A percentile compares a stretch with the other conserved stretches of the same genome.
Evolutionary conservation across 2,329 filamentous ascomycete species (phyloP).

Genomic region (Sporothrix brunneoviolacea): DNA sequence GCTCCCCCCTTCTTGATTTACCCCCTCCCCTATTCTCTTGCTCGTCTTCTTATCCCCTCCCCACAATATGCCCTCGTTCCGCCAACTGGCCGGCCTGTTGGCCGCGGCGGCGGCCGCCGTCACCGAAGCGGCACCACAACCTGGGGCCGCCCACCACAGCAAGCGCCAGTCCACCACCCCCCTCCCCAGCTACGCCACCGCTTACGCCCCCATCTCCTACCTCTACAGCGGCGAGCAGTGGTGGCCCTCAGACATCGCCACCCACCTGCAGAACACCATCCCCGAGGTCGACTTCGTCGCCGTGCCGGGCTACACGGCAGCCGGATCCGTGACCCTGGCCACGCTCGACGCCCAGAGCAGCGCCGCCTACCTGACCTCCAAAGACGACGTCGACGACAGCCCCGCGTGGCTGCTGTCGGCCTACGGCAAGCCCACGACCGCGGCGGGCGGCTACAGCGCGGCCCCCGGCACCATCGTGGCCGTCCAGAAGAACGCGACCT

Average conservation of each 20-base stretch:
- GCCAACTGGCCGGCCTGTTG: background rate
- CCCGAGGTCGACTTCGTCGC: slow-evolving; percentile 16
- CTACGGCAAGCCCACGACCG: slow-evolving; percentile 16
- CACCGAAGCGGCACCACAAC: background rate
- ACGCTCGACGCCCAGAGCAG: slow-evolving; percentile 14
- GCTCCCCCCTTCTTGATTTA: background rate
- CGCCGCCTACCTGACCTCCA: slow-evolving; percentile 18
- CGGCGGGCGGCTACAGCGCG: slow-evolving; percentile 15
- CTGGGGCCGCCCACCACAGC: background rate
- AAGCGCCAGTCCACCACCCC: slow-evolving; percentile 9
- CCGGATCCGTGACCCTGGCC: slow-evolving; percentile 16
- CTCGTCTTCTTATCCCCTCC: background rate
- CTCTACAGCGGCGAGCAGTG: slow-evolving; percentile 18
- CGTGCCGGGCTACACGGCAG: slow-evolving; percentile 2
- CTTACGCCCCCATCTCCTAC: slow-evolving; percentile 19
- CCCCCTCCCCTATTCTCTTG: background rate
- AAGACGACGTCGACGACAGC: slow-evolving; percentile 12
- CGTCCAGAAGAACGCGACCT: slow-evolving; percentile 19
- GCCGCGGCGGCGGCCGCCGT: background rate
- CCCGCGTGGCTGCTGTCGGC: slow-evolving; percentile 17
- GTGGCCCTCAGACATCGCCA: slow-evolving; percentile 19
- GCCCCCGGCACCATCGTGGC: slow-evolving; percentile 20
- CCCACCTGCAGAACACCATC: slow-evolving; percentile 18
- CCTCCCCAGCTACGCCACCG: slow-evolving; percentile 18
- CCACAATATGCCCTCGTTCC: slow-evolving; percentile 7